Base-by-base conservation (phyloP, 306 rosid genomes). In the Lablab purpureus region DNA sequence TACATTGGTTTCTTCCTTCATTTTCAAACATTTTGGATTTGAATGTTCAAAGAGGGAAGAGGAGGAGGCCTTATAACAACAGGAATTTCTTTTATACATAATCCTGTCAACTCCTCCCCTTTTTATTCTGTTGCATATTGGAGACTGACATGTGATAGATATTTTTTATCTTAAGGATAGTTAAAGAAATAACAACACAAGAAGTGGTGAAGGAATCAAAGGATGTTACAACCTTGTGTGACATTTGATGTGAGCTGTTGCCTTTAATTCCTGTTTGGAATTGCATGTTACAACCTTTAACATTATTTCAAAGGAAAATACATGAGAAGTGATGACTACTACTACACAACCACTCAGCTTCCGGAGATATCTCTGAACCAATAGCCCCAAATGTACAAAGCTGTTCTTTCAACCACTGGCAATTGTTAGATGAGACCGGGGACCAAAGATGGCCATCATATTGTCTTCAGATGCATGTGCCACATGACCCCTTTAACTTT, bases 371-470 rank as follows among this genome's bases (percentile, higher is more conserved):
- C 80, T 73, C 55, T 7, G 12, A 78, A 45, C 46, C 32, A 36
- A 75, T 70, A 50, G 67, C 28, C 66, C 60, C 74, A 76, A 71
- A 54, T 80, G 71, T 47, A 63, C 59, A 72, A 62, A 85, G 80
- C 41, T 71, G 77, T 46, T 54, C 41, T 54, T 62, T 74, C 80
- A 84, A 81, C 71, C 76, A 82, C 81, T 27, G 68, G 71, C 66
- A 85, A 46, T 63, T 17, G 87, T 60, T 65, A 59, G 75, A 85
- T 78, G 84, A 87, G 60, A 41, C 64, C 66, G 54, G 87, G 88
- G 81, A 73, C 97, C 91, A 75, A 65, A 32, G 46, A 67, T 79
- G 55, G 83, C 54, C 77, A 81, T 79, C 62, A 72, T 81, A 66
- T 46, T 85, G 87, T 85, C 70, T 65, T 77, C 3, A 71, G 83